phyloP scores from a whole-genome alignment of 805 yeast species.

The Jamesozyma gamospora region DNA sequence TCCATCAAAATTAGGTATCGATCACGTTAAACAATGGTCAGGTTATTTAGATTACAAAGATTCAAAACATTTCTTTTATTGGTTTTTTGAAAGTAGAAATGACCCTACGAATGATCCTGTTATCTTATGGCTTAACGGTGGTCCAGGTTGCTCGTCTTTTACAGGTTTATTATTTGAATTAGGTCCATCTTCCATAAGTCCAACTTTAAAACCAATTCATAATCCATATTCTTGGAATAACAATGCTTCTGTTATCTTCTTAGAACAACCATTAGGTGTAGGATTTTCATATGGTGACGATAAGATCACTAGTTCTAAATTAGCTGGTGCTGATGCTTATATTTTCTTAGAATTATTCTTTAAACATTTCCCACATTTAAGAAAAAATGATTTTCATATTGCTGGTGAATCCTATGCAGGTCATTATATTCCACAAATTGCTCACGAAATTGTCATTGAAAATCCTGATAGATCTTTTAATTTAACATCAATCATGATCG shows the following conservation, averaged over 20 bases:
- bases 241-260: conserved; percentile 80
- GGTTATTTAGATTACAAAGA: conserved; percentile 75
- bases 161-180: conserved; percentile 86
- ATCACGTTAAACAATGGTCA: conserved; percentile 65
- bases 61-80: conserved; percentile 82
- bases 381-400: conserved; percentile 53
- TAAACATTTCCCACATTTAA: conserved; percentile 68
- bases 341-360: conserved; percentile 77
- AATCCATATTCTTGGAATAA: conserved; percentile 88
- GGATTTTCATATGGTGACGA: conserved; percentile 74
- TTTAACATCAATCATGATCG: conserved; percentile 72
- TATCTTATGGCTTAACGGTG: conserved; percentile 84
- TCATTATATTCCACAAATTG: conserved; percentile 67
- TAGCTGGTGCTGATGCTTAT: conserved; percentile 83
- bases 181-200: conserved; percentile 73
- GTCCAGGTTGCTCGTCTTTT: conserved; percentile 91
- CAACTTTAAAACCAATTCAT: conserved; percentile 53
- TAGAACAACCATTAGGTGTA: conserved; percentile 90
- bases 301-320: conserved; percentile 57
- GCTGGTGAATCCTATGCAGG: conserved; percentile 85
- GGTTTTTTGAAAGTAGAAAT: conserved; percentile 87
- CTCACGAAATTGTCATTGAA: conserved; percentile 38
- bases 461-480: conserved; percentile 46
- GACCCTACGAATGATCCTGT: conserved; percentile 82
- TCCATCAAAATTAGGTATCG: conserved; percentile 50